Evolutionary conservation across 2,329 filamentous ascomycete genomes (phyloP).

Genomic region (Trichoderma hamatum): DNA sequence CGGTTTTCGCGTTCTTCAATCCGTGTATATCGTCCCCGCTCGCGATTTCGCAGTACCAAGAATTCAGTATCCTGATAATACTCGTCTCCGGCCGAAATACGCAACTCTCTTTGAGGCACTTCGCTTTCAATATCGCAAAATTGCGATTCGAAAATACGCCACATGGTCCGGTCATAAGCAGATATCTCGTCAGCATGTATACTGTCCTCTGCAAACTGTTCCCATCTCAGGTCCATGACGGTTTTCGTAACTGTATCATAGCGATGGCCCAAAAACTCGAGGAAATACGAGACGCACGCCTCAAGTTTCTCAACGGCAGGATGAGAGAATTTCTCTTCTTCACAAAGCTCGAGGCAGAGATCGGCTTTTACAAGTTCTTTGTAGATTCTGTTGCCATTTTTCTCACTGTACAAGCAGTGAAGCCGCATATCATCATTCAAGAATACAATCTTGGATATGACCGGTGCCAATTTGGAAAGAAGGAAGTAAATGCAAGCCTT

Average conservation of each 20-base stretch:
- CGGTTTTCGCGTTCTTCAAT: background rate
- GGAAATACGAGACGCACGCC: background rate
- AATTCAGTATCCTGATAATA: background rate
- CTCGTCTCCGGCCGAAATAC: background rate
- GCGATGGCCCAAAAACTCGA: background rate
- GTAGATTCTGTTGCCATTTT: background rate
- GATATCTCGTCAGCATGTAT: background rate
- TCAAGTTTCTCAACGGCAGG: background rate
- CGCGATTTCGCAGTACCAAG: background rate
- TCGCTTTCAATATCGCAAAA: background rate
- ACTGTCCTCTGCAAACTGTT: background rate
- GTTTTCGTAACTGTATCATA: background rate
- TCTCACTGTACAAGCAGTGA: background rate
- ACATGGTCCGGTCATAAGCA: background rate
- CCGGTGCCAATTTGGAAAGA: background rate
- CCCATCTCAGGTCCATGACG: background rate
- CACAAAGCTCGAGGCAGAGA: background rate
- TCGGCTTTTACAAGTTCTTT: background rate
- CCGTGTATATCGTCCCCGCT: background rate
- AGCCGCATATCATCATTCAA: background rate
- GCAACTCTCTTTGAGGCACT: background rate
- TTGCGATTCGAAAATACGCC: background rate
- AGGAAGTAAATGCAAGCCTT: background rate
- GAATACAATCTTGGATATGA: background rate
- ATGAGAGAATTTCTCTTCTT: background rate